A percentile compares a stretch with the other conserved stretches of the same genome.
Conservation (phyloP, 23 red algal genomes). For the Gracilaria vermiculophylla region DNA sequence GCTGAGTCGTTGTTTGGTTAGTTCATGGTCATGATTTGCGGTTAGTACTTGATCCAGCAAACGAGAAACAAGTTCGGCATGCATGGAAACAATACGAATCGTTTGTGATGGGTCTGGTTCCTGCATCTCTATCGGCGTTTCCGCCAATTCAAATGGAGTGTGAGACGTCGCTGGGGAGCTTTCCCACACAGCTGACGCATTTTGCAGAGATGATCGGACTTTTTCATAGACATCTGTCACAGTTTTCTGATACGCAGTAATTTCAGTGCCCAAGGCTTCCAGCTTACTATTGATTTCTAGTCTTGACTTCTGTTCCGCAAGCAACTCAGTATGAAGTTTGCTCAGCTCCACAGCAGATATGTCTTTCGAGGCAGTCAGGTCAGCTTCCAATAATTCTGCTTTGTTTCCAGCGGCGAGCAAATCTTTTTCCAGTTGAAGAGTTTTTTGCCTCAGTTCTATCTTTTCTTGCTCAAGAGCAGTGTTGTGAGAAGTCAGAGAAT, state of each 20-base stretch:
- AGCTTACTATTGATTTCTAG: background rate
- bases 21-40: background rate
- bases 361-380: slow-evolving; percentile 16
- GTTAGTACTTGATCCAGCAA: background rate
- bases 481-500: slow-evolving; percentile 8
- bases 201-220: background rate
- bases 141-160: background rate
- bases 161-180: background rate
- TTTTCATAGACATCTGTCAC: background rate
- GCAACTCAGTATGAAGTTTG: slow-evolving; percentile 11
- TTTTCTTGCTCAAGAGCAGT: slow-evolving; percentile 10
- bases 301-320: slow-evolving; percentile 44
- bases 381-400: slow-evolving; percentile 7
- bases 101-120: background rate
- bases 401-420: background rate
- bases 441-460: background rate
- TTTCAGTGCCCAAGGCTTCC: background rate
- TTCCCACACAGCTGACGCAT: background rate
- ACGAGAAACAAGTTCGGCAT: background rate
- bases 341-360: slow-evolving; percentile 6
- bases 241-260: background rate
- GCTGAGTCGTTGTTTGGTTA: background rate
- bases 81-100: background rate
- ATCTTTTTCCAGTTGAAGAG: background rate
- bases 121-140: background rate